These are phyloP conservation scores for Dunaliella primolecta DNA, from an alignment of 139 green algal species.

Conservation along the genomic window DNA sequence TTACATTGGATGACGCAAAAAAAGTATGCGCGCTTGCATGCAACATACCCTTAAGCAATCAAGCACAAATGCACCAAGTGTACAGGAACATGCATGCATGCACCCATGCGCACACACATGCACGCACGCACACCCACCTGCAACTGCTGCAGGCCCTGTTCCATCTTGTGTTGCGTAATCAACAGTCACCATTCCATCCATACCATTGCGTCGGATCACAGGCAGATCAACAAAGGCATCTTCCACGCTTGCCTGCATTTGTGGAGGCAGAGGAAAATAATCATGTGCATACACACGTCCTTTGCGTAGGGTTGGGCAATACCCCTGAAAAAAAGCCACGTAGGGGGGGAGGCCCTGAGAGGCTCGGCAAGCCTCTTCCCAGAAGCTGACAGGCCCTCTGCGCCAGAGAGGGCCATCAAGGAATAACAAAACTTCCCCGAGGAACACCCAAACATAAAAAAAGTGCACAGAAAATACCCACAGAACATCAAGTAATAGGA, in stretches of 20 bases:
- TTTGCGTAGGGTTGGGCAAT: neutral
- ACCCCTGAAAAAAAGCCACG: neutral
- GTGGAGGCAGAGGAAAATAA: no score
- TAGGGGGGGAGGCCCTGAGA: neutral
- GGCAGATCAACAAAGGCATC: neutral
- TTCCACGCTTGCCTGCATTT: neutral
- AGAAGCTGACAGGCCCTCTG: neutral
- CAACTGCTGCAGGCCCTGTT: neutral
- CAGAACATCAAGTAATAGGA: no score
- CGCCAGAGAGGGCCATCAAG: neutral
- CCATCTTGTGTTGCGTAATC: slow-evolving; percentile 17
- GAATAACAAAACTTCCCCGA: neutral
- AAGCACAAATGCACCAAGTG: no score
- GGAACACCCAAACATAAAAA: no score
- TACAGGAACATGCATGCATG: no score
- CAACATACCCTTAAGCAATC: no score
- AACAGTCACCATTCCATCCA: slow-evolving; percentile 6
- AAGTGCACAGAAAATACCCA: no score
- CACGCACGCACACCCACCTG: neutral
- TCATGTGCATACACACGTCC: neutral
- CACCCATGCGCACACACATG: neutral
- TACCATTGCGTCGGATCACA: slow-evolving; percentile 17
- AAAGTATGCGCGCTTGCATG: no score
- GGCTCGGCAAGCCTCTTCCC: no score
- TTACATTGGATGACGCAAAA: no score